phyloP scores from a whole-genome alignment of 352 stramenopile species.

The Globisporangium nodosum region DNA sequence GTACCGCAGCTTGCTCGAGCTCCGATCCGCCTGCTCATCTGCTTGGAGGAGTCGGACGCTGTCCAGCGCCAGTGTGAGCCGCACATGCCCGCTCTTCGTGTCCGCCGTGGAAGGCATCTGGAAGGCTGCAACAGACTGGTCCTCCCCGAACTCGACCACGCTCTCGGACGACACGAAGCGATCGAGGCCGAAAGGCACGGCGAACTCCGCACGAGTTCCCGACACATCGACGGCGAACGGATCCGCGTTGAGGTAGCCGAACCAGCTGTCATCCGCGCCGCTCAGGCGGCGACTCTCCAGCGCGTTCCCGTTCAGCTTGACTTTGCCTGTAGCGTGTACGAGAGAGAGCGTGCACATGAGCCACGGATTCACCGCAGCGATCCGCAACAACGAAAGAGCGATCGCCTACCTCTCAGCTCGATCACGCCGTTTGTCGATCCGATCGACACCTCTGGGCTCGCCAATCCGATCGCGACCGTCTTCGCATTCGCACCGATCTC shows the following conservation, averaged over 20 bases:
- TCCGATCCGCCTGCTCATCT: neutral
- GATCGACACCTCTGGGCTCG: constrained; percentile 25
- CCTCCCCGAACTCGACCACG: constrained; percentile 10
- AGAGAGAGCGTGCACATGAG: neutral
- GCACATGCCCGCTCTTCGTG: constrained; percentile 15
- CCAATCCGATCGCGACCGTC: constrained; percentile 25
- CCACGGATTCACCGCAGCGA: too few species aligned
- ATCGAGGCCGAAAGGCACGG: constrained; percentile 19
- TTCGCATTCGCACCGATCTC: constrained; percentile 21
- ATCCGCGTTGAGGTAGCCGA: constrained; percentile 31
- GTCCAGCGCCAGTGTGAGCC: constrained; percentile 25
- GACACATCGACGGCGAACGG: constrained; percentile 14
- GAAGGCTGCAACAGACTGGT: neutral
- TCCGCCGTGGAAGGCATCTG: neutral
- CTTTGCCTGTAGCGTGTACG: constrained; percentile 18
- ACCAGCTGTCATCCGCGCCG: constrained; percentile 9
- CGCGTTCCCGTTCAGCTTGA: constrained; percentile 51
- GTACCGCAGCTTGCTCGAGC: constrained; percentile 9
- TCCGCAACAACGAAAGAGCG: neutral
- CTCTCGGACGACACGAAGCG: constrained; percentile 24
- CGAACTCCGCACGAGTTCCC: constrained; percentile 15
- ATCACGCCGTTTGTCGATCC: constrained; percentile 26
- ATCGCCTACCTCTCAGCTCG: constrained; percentile 20
- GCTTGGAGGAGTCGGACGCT: constrained; percentile 19
- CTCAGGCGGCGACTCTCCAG: constrained; percentile 19